Evolutionary conservation across 805 yeast genomes (phyloP).

Genomic region (Schizosaccharomyces lindneri): DNA sequence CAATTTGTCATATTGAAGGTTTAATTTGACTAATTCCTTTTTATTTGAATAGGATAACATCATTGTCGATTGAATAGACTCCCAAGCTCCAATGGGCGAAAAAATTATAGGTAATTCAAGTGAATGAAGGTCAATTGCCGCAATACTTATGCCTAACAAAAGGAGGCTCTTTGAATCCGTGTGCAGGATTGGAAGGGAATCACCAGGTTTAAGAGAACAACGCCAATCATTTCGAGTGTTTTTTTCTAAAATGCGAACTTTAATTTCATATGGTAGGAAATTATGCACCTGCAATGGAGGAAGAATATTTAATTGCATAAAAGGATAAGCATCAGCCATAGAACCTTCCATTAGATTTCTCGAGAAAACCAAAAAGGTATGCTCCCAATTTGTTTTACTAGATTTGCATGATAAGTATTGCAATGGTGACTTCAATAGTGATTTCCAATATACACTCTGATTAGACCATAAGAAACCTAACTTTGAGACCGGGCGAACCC

Average conservation of each 20-base stretch:
- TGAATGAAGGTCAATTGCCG: neutral
- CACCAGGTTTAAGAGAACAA: neutral
- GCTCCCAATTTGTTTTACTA: slow-evolving; percentile 15
- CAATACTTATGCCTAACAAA: neutral
- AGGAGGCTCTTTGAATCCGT: neutral
- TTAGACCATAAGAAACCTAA: slow-evolving; percentile 45
- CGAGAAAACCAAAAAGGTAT: slow-evolving; percentile 45
- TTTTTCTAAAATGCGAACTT: slow-evolving; percentile 16
- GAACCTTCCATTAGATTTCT: slow-evolving; percentile 28
- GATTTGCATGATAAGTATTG: neutral
- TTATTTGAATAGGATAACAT: neutral
- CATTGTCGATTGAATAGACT: neutral
- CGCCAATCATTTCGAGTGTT: neutral
- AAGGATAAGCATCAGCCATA: slow-evolving; percentile 49
- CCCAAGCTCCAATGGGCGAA: neutral
- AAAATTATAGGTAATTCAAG: neutral
- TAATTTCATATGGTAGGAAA: slow-evolving; percentile 56
- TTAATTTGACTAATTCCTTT: neutral
- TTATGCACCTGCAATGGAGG: slow-evolving; percentile 78
- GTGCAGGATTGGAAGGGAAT: neutral
- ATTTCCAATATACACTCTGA: slow-evolving; percentile 39
- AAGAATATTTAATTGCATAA: slow-evolving; percentile 46
- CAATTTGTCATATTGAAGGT: neutral
- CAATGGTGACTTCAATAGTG: slow-evolving; percentile 16
- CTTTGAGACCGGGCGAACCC: slow-evolving; percentile 34